Evolutionary conservation across 176 grass and related monocot species (phyloP).

Genomic region (Hyparrhenia diplandra): DNA sequence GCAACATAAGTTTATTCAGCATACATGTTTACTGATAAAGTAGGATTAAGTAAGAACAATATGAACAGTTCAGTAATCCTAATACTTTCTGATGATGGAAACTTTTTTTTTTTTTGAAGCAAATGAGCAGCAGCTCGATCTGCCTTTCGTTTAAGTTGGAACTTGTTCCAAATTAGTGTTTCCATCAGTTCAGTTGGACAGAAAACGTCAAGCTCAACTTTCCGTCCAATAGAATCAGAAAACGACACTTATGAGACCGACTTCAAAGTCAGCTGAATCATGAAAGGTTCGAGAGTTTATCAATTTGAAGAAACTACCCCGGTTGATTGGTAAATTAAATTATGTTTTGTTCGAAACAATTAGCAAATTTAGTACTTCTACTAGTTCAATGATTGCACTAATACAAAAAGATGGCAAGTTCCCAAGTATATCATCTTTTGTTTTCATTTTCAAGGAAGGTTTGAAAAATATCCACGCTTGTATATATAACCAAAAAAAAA

Average conservation of each 20-base stretch:
- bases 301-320: conserved; percentile 10
- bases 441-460: conserved; percentile 14
- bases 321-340: conserved; percentile 4
- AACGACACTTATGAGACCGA: neutral
- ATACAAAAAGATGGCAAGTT: neutral
- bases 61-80: neutral
- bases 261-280: neutral
- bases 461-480: neutral
- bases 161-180: neutral
- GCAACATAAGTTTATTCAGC: conserved; percentile 14
- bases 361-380: neutral
- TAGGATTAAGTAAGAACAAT: neutral
- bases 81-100: neutral
- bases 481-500: neutral
- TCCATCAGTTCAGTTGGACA: neutral
- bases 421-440: neutral
- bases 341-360: neutral
- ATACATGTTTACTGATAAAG: neutral
- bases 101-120: neutral
- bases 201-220: conserved; percentile 9
- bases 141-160: neutral
- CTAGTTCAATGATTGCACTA: neutral
- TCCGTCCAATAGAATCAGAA: conserved; percentile 17
- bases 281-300: conserved; percentile 9
- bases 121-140: neutral